phyloP scores from a whole-genome alignment of 306 rosid genomes.

The Lathyrus tuberosus region DNA sequence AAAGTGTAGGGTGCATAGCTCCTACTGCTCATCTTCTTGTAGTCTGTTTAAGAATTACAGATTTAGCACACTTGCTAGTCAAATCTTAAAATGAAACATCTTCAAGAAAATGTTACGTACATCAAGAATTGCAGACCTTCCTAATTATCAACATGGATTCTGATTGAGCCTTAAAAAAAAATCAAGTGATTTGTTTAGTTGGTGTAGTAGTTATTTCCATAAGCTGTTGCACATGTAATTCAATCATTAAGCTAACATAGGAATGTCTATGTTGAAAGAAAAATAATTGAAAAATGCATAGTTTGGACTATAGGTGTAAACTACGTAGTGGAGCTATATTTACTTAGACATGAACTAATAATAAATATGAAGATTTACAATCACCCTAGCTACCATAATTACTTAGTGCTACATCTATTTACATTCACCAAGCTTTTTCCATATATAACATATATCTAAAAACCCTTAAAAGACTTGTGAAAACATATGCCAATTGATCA shows the following conservation, averaged over 20 bases:
- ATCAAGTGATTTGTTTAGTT: constrained; percentile 5
- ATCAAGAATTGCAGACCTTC: not conserved
- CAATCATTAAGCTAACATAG: not conserved
- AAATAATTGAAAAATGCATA: not conserved
- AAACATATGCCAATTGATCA: not conserved
- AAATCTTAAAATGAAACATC: not conserved
- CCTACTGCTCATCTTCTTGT: not conserved
- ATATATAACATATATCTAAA: not conserved
- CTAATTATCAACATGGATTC: not conserved
- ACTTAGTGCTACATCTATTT: no score
- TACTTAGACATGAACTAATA: not conserved
- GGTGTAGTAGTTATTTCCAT: not conserved
- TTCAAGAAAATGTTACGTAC: not conserved
- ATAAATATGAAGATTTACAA: not conserved
- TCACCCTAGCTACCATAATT: not conserved
- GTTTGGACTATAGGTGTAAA: not conserved
- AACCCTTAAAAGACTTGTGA: not conserved
- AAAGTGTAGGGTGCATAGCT: constrained; percentile 2
- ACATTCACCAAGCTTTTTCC: no score
- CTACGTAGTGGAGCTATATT: not conserved
- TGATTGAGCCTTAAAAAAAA: not conserved
- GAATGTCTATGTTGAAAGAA: constrained; percentile 1
- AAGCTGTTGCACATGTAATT: not conserved
- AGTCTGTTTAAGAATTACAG: constrained; percentile 13
- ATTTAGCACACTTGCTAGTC: not conserved